These are phyloP conservation scores for Mortierella sp. DNA, from an alignment of 371 early-diverging fungal genomes.

Conservation along the genomic window DNA sequence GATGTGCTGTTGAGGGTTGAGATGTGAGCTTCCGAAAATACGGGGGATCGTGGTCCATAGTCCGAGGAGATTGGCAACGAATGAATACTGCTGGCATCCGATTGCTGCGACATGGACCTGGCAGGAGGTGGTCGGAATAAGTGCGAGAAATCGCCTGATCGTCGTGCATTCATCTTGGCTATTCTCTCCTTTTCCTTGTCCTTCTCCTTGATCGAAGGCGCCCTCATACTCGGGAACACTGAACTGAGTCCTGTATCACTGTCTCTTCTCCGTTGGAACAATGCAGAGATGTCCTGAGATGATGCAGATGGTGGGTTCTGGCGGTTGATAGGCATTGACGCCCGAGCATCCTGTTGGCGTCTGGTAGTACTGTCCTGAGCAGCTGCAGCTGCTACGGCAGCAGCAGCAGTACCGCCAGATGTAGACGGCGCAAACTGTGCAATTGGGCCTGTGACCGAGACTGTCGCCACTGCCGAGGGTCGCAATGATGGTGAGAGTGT, in stretches of 20 bases:
- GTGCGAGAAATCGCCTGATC: conserved; percentile 31
- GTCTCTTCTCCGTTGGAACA: conserved; percentile 40
- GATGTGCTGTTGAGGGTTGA: not conserved
- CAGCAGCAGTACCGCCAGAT: not conserved
- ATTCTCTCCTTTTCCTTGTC: too few species aligned
- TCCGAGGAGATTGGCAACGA: conserved; percentile 6
- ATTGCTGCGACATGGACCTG: conserved; percentile 7
- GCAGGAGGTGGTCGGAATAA: conserved; percentile 7
- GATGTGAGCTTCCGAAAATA: conserved; percentile 7
- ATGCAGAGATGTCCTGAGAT: conserved; percentile 26
- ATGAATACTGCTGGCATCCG: conserved; percentile 7
- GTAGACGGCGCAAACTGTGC: not conserved
- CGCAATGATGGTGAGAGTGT: conserved; percentile 24
- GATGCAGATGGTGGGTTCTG: not conserved
- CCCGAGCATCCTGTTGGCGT: not conserved
- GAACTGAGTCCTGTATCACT: conserved; percentile 37
- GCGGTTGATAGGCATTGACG: not conserved
- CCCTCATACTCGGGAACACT: conserved; percentile 13
- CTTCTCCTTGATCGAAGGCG: conserved; percentile 17
- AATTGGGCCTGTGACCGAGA: conserved; percentile 3
- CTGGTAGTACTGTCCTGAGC: too few species aligned
- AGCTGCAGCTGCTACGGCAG: too few species aligned
- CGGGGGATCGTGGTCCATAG: not conserved
- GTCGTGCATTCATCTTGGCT: conserved; percentile 17
- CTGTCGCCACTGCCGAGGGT: conserved; percentile 1